Evolutionary conservation across 805 yeast species (phyloP).

Genomic region (Kodamaea kakaduensis): DNA sequence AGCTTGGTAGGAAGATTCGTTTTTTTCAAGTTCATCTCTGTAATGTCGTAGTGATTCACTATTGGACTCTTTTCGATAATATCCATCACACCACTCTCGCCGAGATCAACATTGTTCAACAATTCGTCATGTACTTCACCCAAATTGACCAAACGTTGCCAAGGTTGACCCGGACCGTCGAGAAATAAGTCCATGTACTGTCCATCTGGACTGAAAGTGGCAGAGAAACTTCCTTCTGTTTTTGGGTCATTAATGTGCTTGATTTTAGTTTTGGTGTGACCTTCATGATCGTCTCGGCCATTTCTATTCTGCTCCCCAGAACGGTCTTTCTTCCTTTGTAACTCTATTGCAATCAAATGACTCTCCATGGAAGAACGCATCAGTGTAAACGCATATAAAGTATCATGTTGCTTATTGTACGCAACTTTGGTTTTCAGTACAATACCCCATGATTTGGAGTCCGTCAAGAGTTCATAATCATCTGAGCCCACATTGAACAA

Average conservation of each 20-base stretch:
- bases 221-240: conserved; percentile 14
- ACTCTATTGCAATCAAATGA: conserved; percentile 12
- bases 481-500: conserved; percentile 14
- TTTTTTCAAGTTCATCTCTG: conserved; percentile 18
- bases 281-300: background rate
- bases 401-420: conserved; percentile 15
- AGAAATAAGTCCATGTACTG: conserved; percentile 20
- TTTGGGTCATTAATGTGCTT: conserved; percentile 10
- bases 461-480: conserved; percentile 12
- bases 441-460: conserved; percentile 14
- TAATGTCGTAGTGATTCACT: conserved; percentile 18
- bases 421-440: conserved; percentile 14
- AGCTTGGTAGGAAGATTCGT: conserved; percentile 50
- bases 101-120: conserved; percentile 1
- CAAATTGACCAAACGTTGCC: conserved; percentile 21
- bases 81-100: conserved; percentile 10
- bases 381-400: conserved; percentile 16
- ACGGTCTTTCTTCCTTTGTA: background rate
- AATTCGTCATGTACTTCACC: conserved; percentile 13
- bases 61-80: conserved; percentile 10
- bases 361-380: conserved; percentile 15
- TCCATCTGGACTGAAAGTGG: conserved; percentile 19
- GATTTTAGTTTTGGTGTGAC: no score
- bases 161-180: conserved; percentile 22
- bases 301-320: background rate